phyloP scores from a whole-genome alignment of 1,284 basidiomycete species.

The Tilletiaria anomala region DNA sequence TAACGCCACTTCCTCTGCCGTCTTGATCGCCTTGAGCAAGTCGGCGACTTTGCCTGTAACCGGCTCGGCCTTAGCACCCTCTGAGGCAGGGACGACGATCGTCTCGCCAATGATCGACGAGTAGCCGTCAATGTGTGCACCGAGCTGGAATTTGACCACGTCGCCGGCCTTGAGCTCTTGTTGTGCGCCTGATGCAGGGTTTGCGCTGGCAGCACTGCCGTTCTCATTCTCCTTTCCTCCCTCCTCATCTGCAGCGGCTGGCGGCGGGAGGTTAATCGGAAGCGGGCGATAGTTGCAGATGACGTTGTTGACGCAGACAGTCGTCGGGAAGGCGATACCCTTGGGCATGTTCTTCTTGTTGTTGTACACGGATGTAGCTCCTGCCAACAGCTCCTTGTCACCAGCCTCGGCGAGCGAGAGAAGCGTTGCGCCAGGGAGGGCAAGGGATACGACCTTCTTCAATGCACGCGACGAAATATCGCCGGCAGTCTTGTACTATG shows the following conservation, averaged over 20 bases:
- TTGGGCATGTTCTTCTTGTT: slow-evolving; percentile 63
- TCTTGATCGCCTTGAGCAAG: slow-evolving; percentile 80
- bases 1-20: slow-evolving; percentile 70
- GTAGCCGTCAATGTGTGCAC: slow-evolving; percentile 87
- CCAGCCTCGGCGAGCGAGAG: slow-evolving; percentile 82
- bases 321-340: slow-evolving; percentile 83
- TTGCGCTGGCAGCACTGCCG: no score
- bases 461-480: slow-evolving; percentile 75
- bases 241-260: no score
- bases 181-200: no score
- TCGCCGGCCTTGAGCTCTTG: slow-evolving; percentile 63
- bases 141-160: slow-evolving; percentile 87
- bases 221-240: no score
- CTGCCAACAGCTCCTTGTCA: slow-evolving; percentile 77
- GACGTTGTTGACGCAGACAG: slow-evolving; percentile 65
- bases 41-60: slow-evolving; percentile 78
- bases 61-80: slow-evolving; percentile 53
- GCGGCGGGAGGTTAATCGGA: slow-evolving; percentile 46
- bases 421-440: slow-evolving; percentile 61
- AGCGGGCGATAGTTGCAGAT: slow-evolving; percentile 49
- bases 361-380: slow-evolving; percentile 74
- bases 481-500: slow-evolving; percentile 59
- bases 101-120: slow-evolving; percentile 77
- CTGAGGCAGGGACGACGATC: slow-evolving; percentile 15
- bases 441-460: slow-evolving; percentile 53